Evolutionary conservation across 2,329 filamentous ascomycete species (phyloP).

Genomic region (Zymoseptoria brevis): DNA sequence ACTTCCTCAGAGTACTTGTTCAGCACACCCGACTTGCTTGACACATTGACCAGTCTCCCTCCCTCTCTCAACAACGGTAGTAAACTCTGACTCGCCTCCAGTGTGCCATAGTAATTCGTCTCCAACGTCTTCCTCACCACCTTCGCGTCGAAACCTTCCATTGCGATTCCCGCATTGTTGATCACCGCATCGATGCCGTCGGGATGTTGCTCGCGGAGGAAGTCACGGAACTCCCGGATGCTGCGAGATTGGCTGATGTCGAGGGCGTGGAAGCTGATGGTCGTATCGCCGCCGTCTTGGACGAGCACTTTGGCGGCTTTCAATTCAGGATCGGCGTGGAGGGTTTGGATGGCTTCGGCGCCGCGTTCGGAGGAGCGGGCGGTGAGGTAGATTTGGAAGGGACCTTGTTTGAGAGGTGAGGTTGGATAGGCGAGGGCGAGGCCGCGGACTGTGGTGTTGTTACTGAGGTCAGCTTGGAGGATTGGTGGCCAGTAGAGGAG

Average conservation of each 20-base stretch:
- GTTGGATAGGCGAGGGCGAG: slow-evolving; percentile 47
- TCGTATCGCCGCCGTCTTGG: slow-evolving; percentile 36
- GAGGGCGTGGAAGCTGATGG: slow-evolving; percentile 41
- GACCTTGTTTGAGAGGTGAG: slow-evolving; percentile 41
- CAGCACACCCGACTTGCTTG: slow-evolving; percentile 39
- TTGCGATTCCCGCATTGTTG: slow-evolving; percentile 43
- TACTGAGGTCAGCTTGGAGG: not conserved
- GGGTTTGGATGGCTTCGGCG: slow-evolving; percentile 38
- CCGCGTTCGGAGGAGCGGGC: slow-evolving; percentile 43
- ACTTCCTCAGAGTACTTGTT: slow-evolving; percentile 41
- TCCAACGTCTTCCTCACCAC: slow-evolving; percentile 44
- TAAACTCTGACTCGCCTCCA: slow-evolving; percentile 39
- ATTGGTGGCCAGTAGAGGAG: not conserved
- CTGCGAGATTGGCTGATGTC: slow-evolving; percentile 43
- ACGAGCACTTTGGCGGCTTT: slow-evolving; percentile 40
- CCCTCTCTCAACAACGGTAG: slow-evolving; percentile 39
- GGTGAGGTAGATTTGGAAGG: slow-evolving; percentile 48
- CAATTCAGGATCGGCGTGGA: slow-evolving; percentile 39
- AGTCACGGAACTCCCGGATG: slow-evolving; percentile 36
- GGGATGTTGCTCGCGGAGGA: slow-evolving; percentile 38
- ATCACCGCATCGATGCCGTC: slow-evolving; percentile 46
- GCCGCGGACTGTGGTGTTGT: slow-evolving; percentile 38
- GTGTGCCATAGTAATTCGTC: slow-evolving; percentile 47
- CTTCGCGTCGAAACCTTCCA: slow-evolving; percentile 34
- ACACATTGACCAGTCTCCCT: slow-evolving; percentile 45